These are phyloP conservation scores for Alnus glutinosa DNA, from an alignment of 306 rosid species.

Conservation along the genomic window DNA sequence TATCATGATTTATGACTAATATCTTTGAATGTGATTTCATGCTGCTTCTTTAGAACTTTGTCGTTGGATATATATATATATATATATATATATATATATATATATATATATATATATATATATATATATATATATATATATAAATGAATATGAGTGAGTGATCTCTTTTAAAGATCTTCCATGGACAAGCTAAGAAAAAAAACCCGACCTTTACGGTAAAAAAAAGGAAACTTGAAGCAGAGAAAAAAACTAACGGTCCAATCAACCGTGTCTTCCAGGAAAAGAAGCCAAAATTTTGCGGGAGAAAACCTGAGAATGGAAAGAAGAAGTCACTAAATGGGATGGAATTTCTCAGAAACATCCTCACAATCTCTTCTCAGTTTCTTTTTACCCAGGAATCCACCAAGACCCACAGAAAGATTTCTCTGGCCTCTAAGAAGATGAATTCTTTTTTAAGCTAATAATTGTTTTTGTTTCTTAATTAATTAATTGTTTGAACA, in stretches of 20 bases:
- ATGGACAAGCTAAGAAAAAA: neutral
- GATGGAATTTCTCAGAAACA: neutral
- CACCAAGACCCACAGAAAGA: no score
- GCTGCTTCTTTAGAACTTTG: conserved; percentile 1
- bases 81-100: no score
- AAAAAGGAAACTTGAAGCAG: neutral
- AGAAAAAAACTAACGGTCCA: neutral
- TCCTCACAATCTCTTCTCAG: neutral
- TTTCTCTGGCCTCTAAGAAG: no score
- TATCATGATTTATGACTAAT: neutral
- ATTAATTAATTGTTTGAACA: no score
- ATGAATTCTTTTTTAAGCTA: no score
- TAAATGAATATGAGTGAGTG: no score
- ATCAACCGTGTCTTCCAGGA: neutral
- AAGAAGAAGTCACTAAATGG: no score
- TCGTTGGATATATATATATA: neutral
- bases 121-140: no score
- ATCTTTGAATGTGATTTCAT: neutral
- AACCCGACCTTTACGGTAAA: no score
- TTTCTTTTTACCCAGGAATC: no score
- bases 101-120: no score
- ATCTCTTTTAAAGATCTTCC: conserved; percentile 1
- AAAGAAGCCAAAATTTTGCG: neutral
- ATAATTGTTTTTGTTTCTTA: no score
- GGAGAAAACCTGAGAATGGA: neutral